phyloP scores from a whole-genome alignment of 2,329 filamentous ascomycete genomes.

The Atkinsonella texensis region DNA sequence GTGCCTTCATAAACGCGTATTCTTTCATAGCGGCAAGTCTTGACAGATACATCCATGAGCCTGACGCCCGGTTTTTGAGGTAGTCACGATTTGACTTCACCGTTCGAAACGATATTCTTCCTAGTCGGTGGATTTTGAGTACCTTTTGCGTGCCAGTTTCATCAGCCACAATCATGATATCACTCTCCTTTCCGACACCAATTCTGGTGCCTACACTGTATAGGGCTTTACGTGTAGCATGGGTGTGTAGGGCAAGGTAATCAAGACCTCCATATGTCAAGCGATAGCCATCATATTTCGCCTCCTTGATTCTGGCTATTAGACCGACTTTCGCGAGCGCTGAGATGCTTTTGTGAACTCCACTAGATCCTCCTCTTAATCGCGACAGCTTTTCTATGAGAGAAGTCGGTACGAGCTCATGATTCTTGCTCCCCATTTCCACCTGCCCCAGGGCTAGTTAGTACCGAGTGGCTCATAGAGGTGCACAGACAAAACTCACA shows the following conservation, averaged over 20 bases:
- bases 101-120: slow-evolving; percentile 90
- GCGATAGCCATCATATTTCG: slow-evolving; percentile 94
- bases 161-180: slow-evolving; percentile 88
- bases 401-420: slow-evolving; percentile 88
- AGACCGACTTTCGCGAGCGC: slow-evolving; percentile 83
- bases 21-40: slow-evolving; percentile 88
- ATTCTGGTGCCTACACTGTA: slow-evolving; percentile 93
- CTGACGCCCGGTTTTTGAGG: slow-evolving; percentile 64
- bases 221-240: slow-evolving; percentile 66
- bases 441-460: slow-evolving; percentile 44
- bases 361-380: slow-evolving; percentile 63
- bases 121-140: slow-evolving; percentile 90
- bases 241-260: slow-evolving; percentile 88
- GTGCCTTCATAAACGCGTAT: slow-evolving; percentile 83
- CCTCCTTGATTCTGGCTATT: slow-evolving; percentile 87
- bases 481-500: slow-evolving; percentile 40
- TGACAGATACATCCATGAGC: slow-evolving; percentile 97
- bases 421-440: slow-evolving; percentile 88
- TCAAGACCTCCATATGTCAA: slow-evolving; percentile 94
- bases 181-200: slow-evolving; percentile 93
- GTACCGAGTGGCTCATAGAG: neutral
- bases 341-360: slow-evolving; percentile 79
- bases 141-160: slow-evolving; percentile 65
- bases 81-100: slow-evolving; percentile 97
- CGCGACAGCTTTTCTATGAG: slow-evolving; percentile 77